Percentiles rank a stretch among this genome's conserved stretches.
phyloP scores from a whole-genome alignment of 2,329 filamentous ascomycete species.

The Zasmidium angulare region DNA sequence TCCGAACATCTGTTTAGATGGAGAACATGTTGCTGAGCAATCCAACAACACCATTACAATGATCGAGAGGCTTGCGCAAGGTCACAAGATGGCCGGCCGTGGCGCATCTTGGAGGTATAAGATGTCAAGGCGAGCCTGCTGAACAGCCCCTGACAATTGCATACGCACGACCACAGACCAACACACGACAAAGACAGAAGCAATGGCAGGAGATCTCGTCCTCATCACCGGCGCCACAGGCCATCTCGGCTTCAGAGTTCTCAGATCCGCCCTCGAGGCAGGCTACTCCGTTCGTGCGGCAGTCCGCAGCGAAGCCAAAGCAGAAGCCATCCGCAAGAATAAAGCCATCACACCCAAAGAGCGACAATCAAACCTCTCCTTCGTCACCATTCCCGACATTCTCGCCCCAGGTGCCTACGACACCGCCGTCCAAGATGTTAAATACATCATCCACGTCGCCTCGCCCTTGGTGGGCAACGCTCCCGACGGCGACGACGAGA shows the following conservation, averaged over 20 bases:
- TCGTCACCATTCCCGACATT: slow-evolving; percentile 23
- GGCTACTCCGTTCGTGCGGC: slow-evolving; percentile 41
- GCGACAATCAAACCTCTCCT: not conserved
- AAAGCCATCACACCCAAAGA: not conserved
- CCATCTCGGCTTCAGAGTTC: slow-evolving; percentile 38
- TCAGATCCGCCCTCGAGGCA: slow-evolving; percentile 34
- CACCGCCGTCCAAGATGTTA: slow-evolving; percentile 2
- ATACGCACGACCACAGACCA: not conserved
- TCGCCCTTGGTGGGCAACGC: not conserved
- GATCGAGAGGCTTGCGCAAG: too few relatives aligned
- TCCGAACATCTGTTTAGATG: not conserved
- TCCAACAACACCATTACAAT: not conserved
- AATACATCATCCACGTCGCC: slow-evolving; percentile 10
- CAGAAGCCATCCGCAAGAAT: slow-evolving; percentile 28
- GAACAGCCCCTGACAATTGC: not conserved
- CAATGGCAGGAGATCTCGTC: slow-evolving; percentile 25
- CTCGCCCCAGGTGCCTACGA: slow-evolving; percentile 21
- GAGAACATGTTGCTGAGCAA: not conserved
- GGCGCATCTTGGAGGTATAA: not conserved
- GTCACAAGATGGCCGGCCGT: not conserved
- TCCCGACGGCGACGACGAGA: not conserved
- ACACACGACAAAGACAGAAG: not conserved
- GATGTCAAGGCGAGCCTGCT: not conserved
- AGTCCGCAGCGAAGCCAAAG: slow-evolving; percentile 37
- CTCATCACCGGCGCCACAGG: slow-evolving; percentile 43